These are phyloP conservation scores for Saturnispora hagleri DNA, from an alignment of 805 yeast species.

Conservation along the genomic window DNA sequence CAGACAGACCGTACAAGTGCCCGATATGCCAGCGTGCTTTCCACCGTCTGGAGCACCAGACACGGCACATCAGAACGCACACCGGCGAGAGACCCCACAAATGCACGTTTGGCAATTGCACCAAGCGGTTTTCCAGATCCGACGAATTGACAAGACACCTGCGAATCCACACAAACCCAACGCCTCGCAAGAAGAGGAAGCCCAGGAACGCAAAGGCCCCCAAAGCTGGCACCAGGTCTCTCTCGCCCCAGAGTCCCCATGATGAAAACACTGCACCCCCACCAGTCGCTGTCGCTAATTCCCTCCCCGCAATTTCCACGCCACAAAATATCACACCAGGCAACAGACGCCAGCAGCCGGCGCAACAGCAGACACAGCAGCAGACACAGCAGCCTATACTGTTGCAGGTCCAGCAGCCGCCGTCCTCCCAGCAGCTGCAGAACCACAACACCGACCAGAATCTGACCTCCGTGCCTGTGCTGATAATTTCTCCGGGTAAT, in stretches of 20 bases:
- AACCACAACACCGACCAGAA: background rate
- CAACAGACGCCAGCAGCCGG: conserved; percentile 11
- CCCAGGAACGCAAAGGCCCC: conserved; percentile 16
- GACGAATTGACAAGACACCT: conserved; percentile 70
- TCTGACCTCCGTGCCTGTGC: background rate
- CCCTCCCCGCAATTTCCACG: conserved; percentile 3
- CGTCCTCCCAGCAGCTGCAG: conserved; percentile 1
- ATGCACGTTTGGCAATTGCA: conserved; percentile 65
- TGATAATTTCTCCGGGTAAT: background rate
- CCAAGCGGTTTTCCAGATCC: conserved; percentile 56
- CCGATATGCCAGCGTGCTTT: conserved; percentile 68
- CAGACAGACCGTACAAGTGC: conserved; percentile 57
- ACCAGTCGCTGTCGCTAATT: background rate
- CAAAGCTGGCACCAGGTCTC: background rate
- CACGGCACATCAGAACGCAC: conserved; percentile 71
- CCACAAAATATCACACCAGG: background rate
- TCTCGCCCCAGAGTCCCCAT: conserved; percentile 1
- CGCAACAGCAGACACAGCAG: conserved; percentile 9
- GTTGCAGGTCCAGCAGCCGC: conserved; percentile 7
- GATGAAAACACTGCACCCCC: background rate
- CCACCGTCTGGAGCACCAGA: conserved; percentile 69
- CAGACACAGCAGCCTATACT: conserved; percentile 7
- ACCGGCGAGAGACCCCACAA: conserved; percentile 77
- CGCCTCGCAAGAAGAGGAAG: conserved; percentile 46
- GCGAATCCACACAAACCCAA: conserved; percentile 65